phyloP scores from a whole-genome alignment of 2,329 filamentous ascomycete genomes.

The Fusarium odoratissimum region DNA sequence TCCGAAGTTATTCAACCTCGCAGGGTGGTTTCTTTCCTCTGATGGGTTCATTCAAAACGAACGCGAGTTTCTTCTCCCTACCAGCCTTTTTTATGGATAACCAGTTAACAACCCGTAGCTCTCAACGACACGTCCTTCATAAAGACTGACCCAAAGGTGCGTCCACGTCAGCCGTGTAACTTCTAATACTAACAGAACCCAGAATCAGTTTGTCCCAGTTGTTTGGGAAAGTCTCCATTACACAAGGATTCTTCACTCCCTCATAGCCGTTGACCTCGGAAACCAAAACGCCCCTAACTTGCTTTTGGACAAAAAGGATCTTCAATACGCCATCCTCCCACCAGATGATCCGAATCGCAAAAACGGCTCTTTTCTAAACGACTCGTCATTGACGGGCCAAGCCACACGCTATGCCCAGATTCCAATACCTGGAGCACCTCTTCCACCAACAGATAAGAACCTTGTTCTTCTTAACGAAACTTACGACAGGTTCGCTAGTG shows the following conservation, averaged over 20 bases:
- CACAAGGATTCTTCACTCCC: constrained; percentile 17
- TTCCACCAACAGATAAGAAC: background rate
- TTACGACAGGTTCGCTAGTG: background rate
- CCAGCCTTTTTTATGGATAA: background rate
- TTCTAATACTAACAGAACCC: fast-evolving
- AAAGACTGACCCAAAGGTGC: background rate
- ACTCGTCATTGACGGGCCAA: background rate
- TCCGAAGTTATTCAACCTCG: background rate
- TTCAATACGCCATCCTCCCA: constrained; percentile 20
- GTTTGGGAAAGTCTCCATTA: constrained; percentile 16
- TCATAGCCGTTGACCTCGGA: constrained; percentile 18
- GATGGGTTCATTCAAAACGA: background rate
- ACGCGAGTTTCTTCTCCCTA: background rate
- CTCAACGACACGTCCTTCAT: background rate
- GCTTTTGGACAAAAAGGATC: background rate
- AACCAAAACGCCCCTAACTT: constrained; percentile 5
- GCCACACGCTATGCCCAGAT: constrained; percentile 5
- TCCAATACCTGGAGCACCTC: background rate
- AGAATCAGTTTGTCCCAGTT: background rate
- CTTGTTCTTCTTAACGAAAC: constrained; percentile 16
- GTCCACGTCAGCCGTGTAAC: fast-evolving
- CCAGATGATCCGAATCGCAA: constrained; percentile 20
- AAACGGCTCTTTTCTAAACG: background rate
- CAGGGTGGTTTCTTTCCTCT: constrained; percentile 14
- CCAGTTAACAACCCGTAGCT: background rate